Evolutionary conservation across 2,329 filamentous ascomycete genomes (phyloP), one percentile per base, ranked within the genome.

Genomic region (Penicillium sp.): DNA sequence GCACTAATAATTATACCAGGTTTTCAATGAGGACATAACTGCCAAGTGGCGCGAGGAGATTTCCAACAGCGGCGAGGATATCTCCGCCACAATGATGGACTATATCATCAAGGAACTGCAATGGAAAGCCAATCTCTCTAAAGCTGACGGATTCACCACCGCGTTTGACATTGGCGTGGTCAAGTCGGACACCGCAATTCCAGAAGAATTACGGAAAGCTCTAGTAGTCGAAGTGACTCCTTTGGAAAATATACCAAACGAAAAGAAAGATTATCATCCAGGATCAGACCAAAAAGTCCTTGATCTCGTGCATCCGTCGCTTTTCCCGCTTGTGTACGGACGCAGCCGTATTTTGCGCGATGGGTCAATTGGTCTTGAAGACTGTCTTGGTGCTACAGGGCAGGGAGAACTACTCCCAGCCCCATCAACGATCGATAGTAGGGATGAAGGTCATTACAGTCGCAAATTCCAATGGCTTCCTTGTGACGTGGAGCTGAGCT

Each of bases 221-320:
- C 75, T 89, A 3, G 76, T 72, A 29, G 65, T 70, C 5, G 81
- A 77, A 0, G 81, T 85, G 25, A 68, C 70, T 1, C 71, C 70
- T 0, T 72, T 91, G 1, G 83, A 88, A 62, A 67, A 82, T 37
- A 76, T 85, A 0, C 81, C 82, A 0, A 81, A 83, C 4, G 50
- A 73, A 0, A 50, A 76, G 33, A 84, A 84, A 63, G 87, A 90
- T 68, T 90, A 85, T 79, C 86, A 89, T 69, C 87, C 86, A 0
- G 76, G 80, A 2, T 85, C 82, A 0, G 74, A 85, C 31, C 70
- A 75, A 0, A 81, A 81, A 57, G 86, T 90, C 0, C 78, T 88
- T 1, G 82, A 90, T 66, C 73, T 90, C 0, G 81, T 90, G 1
- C 83, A 90, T 60, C 87, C 87, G 0, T 90, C 87, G 0, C 61